phyloP scores from a whole-genome alignment of 345 rosid species.

The Triadica sebifera region DNA sequence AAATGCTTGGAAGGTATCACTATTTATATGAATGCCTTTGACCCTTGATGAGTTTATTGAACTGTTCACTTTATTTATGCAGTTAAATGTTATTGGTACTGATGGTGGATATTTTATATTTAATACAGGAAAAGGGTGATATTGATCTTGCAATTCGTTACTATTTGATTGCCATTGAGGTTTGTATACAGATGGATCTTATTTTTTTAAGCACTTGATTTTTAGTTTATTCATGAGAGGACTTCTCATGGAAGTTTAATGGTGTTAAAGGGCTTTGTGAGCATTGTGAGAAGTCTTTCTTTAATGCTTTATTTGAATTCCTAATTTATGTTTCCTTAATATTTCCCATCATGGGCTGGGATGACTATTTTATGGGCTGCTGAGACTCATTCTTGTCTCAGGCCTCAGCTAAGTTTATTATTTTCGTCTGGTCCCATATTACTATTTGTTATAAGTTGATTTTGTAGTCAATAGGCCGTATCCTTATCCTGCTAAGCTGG shows the following conservation, averaged over 20 bases:
- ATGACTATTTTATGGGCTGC: not conserved
- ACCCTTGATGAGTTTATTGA: not conserved
- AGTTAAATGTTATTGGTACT: not conserved
- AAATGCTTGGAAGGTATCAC: conserved; percentile 91
- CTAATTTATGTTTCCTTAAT: not conserved
- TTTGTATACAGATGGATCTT: conserved; percentile 30
- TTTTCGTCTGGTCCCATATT: not conserved
- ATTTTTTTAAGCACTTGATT: not conserved
- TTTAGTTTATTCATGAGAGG: not conserved
- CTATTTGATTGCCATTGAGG: conserved; percentile 96
- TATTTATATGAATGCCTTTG: not conserved
- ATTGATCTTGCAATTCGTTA: conserved; percentile 87
- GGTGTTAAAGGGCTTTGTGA: not conserved
- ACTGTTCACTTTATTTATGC: not conserved
- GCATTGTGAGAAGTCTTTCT: not conserved
- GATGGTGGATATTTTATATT: not conserved
- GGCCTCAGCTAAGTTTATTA: not conserved
- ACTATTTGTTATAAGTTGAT: not conserved
- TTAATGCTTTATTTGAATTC: not conserved
- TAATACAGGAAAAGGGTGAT: conserved; percentile 86
- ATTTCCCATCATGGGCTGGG: not conserved
- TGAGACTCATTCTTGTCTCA: not conserved
- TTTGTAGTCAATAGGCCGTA: not conserved
- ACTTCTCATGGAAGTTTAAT: not conserved
- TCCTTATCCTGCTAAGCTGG: not conserved